A percentile compares a stretch with the other conserved stretches of the same genome.
Conservation (phyloP, 2,329 filamentous ascomycete genomes). For the Fusarium pseudoanthophilum region DNA sequence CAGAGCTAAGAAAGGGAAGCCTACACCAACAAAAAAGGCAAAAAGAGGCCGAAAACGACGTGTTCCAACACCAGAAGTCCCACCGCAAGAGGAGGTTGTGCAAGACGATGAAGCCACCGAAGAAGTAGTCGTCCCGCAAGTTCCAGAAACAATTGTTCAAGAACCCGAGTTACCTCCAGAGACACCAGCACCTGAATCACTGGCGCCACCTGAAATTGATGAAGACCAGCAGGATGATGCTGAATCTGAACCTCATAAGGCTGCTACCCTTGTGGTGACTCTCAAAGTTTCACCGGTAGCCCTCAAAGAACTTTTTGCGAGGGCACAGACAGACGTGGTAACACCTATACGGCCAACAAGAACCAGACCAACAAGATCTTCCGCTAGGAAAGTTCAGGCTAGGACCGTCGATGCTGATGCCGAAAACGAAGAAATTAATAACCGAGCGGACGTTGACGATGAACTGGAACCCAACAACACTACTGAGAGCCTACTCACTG, state of each 20-base stretch:
- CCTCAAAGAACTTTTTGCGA: conserved; percentile 1
- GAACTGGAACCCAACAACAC: not conserved
- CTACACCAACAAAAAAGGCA: not conserved
- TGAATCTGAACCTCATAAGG: not conserved
- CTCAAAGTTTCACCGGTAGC: conserved; percentile 19
- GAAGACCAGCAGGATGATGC: not conserved
- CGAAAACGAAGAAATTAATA: not conserved
- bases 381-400: conserved; percentile 12
- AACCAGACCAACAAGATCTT: conserved; percentile 21
- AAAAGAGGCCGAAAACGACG: conserved; percentile 13
- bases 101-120: not conserved
- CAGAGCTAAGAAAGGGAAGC: conserved; percentile 22
- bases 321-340: not conserved
- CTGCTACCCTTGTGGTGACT: conserved; percentile 11
- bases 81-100: not conserved
- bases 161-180: not conserved
- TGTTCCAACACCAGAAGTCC: not conserved
- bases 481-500: conserved; percentile 29
- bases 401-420: not conserved
- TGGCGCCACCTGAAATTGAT: not conserved
- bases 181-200: not conserved
- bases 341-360: conserved; percentile 23
- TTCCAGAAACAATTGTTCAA: not conserved
- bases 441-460: not conserved
- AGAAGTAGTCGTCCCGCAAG: not conserved